phyloP scores from a whole-genome alignment of 2,329 filamentous ascomycete genomes.

The Venturia aucupariae region DNA sequence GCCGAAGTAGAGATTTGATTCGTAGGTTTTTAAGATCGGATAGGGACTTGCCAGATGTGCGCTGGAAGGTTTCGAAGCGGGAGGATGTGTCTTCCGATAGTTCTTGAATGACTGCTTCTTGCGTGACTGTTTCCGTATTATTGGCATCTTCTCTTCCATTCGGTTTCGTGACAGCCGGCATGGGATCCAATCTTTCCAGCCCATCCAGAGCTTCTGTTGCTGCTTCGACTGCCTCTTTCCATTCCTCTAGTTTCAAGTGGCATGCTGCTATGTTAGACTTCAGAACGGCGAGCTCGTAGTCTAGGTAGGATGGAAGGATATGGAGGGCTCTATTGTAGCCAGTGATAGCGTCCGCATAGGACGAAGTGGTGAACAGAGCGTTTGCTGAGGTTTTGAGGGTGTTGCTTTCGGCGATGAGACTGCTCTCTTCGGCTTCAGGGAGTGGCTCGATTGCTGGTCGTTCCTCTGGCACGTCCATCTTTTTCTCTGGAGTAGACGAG shows the following conservation, averaged over 20 bases:
- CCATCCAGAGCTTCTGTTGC: slow-evolving; percentile 65
- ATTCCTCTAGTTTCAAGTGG: slow-evolving; percentile 73
- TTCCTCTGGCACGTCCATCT: slow-evolving; percentile 16
- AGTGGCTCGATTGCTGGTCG: background rate
- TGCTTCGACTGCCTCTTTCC: slow-evolving; percentile 69
- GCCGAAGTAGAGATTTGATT: slow-evolving; percentile 71
- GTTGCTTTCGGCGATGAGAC: slow-evolving; percentile 61
- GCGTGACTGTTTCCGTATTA: slow-evolving; percentile 21
- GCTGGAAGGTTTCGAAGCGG: slow-evolving; percentile 32
- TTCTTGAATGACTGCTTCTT: slow-evolving; percentile 40
- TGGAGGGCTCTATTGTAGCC: slow-evolving; percentile 74
- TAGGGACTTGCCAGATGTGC: slow-evolving; percentile 29
- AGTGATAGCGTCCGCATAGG: slow-evolving; percentile 68
- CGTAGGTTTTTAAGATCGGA: slow-evolving; percentile 68
- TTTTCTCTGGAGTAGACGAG: background rate
- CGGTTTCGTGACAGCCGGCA: slow-evolving; percentile 21
- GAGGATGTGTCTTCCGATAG: slow-evolving; percentile 35
- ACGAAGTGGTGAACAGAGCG: slow-evolving; percentile 60
- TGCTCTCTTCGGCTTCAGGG: background rate
- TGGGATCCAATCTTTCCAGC: slow-evolving; percentile 53
- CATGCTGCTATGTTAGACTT: slow-evolving; percentile 85
- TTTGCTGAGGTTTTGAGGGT: slow-evolving; percentile 69
- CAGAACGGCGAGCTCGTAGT: slow-evolving; percentile 81
- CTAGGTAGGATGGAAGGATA: slow-evolving; percentile 72
- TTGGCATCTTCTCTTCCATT: slow-evolving; percentile 17